Percentiles rank a stretch among this genome's conserved stretches.
phyloP scores from a whole-genome alignment of 768 basidiomycete species.

The Leucosporidium creatinivorum region DNA sequence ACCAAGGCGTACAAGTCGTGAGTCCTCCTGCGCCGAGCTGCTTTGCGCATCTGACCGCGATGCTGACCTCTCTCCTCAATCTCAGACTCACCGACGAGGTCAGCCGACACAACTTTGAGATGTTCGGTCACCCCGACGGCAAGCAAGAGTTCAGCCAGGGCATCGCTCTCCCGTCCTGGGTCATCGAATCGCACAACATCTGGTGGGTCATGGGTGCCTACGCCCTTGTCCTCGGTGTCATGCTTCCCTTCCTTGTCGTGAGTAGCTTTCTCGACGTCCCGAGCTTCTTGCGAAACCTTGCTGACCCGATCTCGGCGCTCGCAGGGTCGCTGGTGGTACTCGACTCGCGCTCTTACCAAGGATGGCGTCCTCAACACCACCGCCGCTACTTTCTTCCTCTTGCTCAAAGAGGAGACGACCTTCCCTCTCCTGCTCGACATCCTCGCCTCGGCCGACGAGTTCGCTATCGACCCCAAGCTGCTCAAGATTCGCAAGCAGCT shows the following conservation, averaged over 20 bases:
- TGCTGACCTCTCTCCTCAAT: neutral
- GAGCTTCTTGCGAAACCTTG: neutral
- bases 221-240: conserved; percentile 75
- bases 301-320: neutral
- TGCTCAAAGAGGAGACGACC: conserved; percentile 67
- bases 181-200: conserved; percentile 84
- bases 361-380: conserved; percentile 77
- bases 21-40: conserved; percentile 36
- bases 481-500: conserved; percentile 53
- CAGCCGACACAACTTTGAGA: conserved; percentile 78
- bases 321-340: conserved; percentile 95
- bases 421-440: conserved; percentile 65
- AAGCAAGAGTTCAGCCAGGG: conserved; percentile 91
- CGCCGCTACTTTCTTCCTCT: conserved; percentile 81
- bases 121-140: conserved; percentile 92
- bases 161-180: conserved; percentile 88
- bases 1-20: conserved; percentile 97
- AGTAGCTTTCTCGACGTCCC: conserved; percentile 18
- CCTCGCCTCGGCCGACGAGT: conserved; percentile 50
- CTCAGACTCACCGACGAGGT: conserved; percentile 79
- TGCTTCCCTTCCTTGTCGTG: conserved; percentile 77
- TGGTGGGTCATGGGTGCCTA: conserved; percentile 84
- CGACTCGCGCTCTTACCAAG: conserved; percentile 77
- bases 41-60: neutral
- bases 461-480: conserved; percentile 40